Conservation (phyloP, 2,329 filamentous ascomycete genomes). For the Xenoacremonium recifei region DNA sequence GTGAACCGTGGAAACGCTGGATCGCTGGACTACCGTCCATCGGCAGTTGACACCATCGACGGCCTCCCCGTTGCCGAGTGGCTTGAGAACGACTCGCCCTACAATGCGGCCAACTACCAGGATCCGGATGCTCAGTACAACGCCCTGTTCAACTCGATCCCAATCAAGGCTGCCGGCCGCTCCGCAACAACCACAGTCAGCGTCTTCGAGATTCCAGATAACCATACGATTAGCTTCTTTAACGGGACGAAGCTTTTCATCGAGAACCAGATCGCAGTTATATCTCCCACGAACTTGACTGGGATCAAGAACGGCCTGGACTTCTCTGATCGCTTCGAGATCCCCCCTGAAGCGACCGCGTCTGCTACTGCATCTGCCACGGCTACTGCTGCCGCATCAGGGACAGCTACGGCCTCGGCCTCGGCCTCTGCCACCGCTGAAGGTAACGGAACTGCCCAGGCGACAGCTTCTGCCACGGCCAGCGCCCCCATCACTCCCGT, state of each 20-base stretch:
- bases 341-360: conserved; percentile 4
- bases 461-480: background rate
- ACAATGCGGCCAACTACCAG: conserved; percentile 11
- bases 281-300: conserved; percentile 13
- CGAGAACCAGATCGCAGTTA: conserved; percentile 13
- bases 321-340: conserved; percentile 18
- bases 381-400: background rate
- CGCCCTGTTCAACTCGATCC: conserved; percentile 13
- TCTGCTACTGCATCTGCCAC: background rate
- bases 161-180: conserved; percentile 10
- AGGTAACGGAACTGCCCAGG: background rate
- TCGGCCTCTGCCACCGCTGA: background rate
- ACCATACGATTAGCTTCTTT: conserved; percentile 18
- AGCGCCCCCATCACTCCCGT: background rate
- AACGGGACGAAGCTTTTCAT: conserved; percentile 16
- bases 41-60: conserved; percentile 21
- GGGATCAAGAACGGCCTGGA: conserved; percentile 20
- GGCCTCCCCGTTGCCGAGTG: conserved; percentile 17
- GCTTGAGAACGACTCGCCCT: conserved; percentile 21
- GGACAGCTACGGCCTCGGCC: background rate
- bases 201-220: conserved; percentile 23
- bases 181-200: conserved; percentile 7
- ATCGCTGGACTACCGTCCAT: conserved; percentile 17
- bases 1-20: conserved; percentile 12
- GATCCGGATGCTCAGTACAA: conserved; percentile 26